These are phyloP conservation scores for Crithidia fasciculata DNA, from an alignment of 208 protist species.

Conservation along the genomic window DNA sequence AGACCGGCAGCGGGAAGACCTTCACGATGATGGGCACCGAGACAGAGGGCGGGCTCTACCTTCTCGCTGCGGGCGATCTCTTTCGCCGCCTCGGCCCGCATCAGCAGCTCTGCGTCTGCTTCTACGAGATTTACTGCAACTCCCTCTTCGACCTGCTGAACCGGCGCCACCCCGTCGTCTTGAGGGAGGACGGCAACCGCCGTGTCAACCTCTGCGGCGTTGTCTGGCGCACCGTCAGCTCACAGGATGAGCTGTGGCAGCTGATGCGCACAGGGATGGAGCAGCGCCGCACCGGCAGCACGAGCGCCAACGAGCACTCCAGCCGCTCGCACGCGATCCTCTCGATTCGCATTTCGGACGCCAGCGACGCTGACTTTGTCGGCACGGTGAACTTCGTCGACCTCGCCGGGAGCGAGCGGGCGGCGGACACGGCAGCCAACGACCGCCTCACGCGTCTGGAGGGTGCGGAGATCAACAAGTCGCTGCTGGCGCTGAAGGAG, in stretches of 20 bases:
- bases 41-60: conserved; percentile 88
- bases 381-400: conserved; percentile 96
- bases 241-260: conserved; percentile 63
- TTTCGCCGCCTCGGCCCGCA: conserved; percentile 61
- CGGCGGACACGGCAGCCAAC: conserved; percentile 89
- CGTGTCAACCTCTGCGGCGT: conserved; percentile 93
- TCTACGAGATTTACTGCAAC: conserved; percentile 97
- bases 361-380: conserved; percentile 55
- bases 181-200: conserved; percentile 91
- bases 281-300: conserved; percentile 85
- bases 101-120: conserved; percentile 65
- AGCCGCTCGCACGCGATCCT: conserved; percentile 91
- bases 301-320: conserved; percentile 87
- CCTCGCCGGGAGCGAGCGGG: conserved; percentile 97
- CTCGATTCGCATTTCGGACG: conserved; percentile 54
- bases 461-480: conserved; percentile 99
- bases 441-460: conserved; percentile 95
- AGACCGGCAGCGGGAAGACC: conserved; percentile 94
- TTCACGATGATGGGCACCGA: conserved; percentile 91
- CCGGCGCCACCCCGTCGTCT: conserved; percentile 76
- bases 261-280: conserved; percentile 85
- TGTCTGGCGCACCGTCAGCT: conserved; percentile 67
- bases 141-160: conserved; percentile 96
- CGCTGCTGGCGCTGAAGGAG: conserved; percentile 98
- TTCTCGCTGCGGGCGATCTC: conserved; percentile 90